Conservation (phyloP, 1,139 yeast species). For the Neolecta irregularis region DNA sequence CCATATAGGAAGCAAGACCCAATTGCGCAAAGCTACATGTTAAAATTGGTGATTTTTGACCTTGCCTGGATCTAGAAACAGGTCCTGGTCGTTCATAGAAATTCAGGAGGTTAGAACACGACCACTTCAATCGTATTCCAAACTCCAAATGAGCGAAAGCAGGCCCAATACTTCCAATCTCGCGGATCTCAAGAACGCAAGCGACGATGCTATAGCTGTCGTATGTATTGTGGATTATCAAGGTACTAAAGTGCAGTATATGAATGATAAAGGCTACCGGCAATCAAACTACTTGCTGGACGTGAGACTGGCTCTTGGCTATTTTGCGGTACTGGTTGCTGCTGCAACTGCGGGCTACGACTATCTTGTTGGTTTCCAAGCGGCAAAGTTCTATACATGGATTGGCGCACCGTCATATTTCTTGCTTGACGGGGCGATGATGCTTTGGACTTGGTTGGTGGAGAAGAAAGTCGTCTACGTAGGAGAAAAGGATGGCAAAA, state of each 20-base stretch:
- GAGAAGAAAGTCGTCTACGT: slow-evolving; percentile 45
- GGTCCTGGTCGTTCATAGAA: not conserved
- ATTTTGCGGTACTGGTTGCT: slow-evolving; percentile 48
- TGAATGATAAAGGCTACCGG: slow-evolving; percentile 43
- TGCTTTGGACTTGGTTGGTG: slow-evolving; percentile 34
- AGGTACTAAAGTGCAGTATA: slow-evolving; percentile 23
- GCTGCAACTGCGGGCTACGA: slow-evolving; percentile 53
- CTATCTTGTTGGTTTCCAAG: slow-evolving; percentile 38
- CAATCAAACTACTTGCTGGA: slow-evolving; percentile 48
- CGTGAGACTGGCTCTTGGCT: slow-evolving; percentile 53
- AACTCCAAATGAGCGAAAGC: not conserved
- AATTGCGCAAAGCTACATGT: slow-evolving; percentile 38
- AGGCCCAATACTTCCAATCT: slow-evolving; percentile 16
- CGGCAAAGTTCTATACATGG: slow-evolving; percentile 28
- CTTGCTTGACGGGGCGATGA: slow-evolving; percentile 34
- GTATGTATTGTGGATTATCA: slow-evolving; percentile 14
- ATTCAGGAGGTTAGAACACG: not conserved
- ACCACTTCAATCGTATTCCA: not conserved
- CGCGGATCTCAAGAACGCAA: slow-evolving; percentile 22
- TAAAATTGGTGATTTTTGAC: not conserved
- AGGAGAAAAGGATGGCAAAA: slow-evolving; percentile 32
- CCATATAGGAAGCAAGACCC: slow-evolving; percentile 87
- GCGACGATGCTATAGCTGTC: slow-evolving; percentile 24
- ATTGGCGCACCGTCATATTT: slow-evolving; percentile 38
- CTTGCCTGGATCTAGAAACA: slow-evolving; percentile 8